Conservation (phyloP, 352 stramenopile species). For the Peronospora farinosa region DNA sequence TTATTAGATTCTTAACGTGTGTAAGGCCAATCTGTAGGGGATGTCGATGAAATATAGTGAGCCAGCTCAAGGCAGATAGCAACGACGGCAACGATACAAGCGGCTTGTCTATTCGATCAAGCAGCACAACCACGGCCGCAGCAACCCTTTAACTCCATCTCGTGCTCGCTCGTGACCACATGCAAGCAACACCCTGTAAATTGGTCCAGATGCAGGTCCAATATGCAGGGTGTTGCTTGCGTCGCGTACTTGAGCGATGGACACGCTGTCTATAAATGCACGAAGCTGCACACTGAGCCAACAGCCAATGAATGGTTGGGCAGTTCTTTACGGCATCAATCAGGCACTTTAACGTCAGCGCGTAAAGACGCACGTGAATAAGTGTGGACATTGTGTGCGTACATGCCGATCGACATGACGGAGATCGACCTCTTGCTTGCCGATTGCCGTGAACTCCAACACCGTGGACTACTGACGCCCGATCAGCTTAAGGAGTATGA, state of each 20-base stretch:
- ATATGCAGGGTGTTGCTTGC: neutral
- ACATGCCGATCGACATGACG: neutral
- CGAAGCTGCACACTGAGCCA: conserved; percentile 46
- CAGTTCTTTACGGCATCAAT: conserved; percentile 26
- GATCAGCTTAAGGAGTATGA: conserved; percentile 33
- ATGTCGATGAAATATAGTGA: conserved; percentile 78
- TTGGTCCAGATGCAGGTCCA: neutral
- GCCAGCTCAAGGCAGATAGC: conserved; percentile 40
- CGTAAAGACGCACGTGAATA: conserved; percentile 1
- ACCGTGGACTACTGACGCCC: conserved; percentile 29
- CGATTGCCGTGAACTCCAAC: conserved; percentile 36
- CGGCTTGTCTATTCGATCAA: conserved; percentile 34
- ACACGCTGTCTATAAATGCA: conserved; percentile 32
- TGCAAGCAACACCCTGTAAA: conserved; percentile 29
- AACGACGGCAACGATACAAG: conserved; percentile 59
- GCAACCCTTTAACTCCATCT: conserved; percentile 31
- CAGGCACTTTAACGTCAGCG: conserved; percentile 6
- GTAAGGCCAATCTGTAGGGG: conserved; percentile 64
- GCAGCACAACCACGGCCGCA: conserved; percentile 29
- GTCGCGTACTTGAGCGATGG: conserved; percentile 39
- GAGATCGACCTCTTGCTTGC: conserved; percentile 15
- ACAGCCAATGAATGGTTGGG: conserved; percentile 39
- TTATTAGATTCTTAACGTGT: conserved; percentile 31
- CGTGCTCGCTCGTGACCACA: conserved; percentile 60
- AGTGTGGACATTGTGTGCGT: conserved; percentile 3